Percentiles rank a stretch among this genome's conserved stretches.
Evolutionary conservation across 108 stramenopile species (phyloP).

Genomic region (Mediolabrus comicus): DNA sequence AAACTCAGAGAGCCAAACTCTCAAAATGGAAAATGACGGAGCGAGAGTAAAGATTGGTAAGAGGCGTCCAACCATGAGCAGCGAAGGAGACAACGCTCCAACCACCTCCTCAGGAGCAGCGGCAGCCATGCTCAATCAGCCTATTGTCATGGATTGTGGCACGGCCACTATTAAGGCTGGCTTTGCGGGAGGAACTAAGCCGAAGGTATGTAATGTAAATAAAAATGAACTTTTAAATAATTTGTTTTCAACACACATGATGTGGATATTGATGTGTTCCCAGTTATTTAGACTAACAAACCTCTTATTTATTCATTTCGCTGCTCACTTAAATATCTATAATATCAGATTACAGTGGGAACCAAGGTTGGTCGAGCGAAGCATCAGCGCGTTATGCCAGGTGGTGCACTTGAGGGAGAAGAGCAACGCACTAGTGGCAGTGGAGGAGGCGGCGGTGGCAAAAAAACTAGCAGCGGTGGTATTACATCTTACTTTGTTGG

Average conservation of each 20-base stretch:
- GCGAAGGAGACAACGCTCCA: not conserved
- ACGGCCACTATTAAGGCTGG: conserved; percentile 92
- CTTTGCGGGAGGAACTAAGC: conserved; percentile 95
- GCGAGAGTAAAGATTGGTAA: no score
- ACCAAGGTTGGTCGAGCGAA: conserved; percentile 93
- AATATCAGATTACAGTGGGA: conserved; percentile 72
- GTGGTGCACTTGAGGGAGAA: conserved; percentile 88
- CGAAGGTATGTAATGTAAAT: conserved; percentile 62
- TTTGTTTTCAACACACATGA: not conserved
- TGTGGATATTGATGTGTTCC: not conserved
- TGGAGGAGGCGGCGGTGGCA: conserved; percentile 4
- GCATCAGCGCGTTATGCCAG: conserved; percentile 95
- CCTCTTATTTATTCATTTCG: not conserved
- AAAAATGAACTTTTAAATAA: not conserved
- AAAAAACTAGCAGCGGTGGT: conserved; percentile 21
- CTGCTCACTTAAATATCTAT: not conserved
- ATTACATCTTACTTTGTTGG: conserved; percentile 89
- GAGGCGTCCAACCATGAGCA: not conserved
- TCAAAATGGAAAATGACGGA: no score
- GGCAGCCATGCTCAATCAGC: conserved; percentile 84
- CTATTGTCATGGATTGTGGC: conserved; percentile 96
- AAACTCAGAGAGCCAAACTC: no score
- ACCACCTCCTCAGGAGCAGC: conserved; percentile 16
- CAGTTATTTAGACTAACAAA: not conserved
- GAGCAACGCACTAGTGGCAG: conserved; percentile 43